Conservation (phyloP, 2,329 filamentous ascomycete genomes). For the Tolypocladium tundrense region DNA sequence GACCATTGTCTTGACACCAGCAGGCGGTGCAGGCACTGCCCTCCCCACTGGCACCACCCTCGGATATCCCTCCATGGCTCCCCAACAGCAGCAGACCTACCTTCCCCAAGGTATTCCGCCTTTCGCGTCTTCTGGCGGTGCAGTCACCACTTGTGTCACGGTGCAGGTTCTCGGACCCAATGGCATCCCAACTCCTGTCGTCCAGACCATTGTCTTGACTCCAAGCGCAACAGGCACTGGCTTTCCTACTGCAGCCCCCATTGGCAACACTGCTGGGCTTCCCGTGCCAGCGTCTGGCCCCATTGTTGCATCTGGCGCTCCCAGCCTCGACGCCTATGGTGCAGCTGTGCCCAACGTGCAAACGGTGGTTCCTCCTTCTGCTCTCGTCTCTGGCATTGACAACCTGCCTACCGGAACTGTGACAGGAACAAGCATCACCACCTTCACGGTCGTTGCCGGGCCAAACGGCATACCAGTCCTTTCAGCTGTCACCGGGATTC, state of each 20-base stretch:
- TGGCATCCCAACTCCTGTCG: conserved; percentile 18
- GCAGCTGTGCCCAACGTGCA: conserved; percentile 1
- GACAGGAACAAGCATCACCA: conserved; percentile 12
- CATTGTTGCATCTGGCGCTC: conserved; percentile 6
- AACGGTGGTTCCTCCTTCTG: conserved; percentile 6
- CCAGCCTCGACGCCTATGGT: conserved; percentile 17
- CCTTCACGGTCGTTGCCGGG: conserved; percentile 13
- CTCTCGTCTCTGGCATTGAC: conserved; percentile 11
- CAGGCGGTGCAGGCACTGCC: conserved; percentile 2
- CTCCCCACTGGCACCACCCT: conserved; percentile 6
- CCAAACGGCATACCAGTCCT: conserved; percentile 11
- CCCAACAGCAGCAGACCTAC: conserved; percentile 7
- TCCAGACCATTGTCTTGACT: conserved; percentile 20
- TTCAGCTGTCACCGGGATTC: conserved; percentile 8
- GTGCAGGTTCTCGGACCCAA: conserved; percentile 19
- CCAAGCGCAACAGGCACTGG: conserved; percentile 11
- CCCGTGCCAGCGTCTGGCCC: conserved; percentile 7
- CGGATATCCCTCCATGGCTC: conserved; percentile 9
- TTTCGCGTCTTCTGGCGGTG: conserved; percentile 5
- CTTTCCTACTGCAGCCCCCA: conserved; percentile 6
- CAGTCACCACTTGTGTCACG: conserved; percentile 18
- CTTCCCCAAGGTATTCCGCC: conserved; percentile 11
- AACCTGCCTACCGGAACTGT: conserved; percentile 9
- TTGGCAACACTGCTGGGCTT: conserved; percentile 8
- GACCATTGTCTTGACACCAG: conserved; percentile 13